Evolutionary conservation across 768 basidiomycete genomes (phyloP), one percentile per base, ranked within the genome.

Genomic region (Asterophora lycoperdoides): DNA sequence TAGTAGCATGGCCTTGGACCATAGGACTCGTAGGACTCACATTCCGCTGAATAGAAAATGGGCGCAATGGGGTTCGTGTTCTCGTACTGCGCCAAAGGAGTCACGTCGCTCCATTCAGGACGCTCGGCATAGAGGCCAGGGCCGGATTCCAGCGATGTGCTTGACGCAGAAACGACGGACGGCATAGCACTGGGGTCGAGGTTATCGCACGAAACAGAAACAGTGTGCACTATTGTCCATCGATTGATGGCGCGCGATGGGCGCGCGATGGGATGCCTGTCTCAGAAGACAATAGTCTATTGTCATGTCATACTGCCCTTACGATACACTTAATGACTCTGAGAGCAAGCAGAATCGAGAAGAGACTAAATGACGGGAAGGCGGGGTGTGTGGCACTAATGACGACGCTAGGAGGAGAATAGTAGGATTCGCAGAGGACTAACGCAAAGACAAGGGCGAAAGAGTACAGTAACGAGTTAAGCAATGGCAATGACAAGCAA

Each of bases 41-140:
- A 99, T 74, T 93, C 86, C 33, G 74, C 73, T 3, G 82, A 81
- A 61, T 99, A 99, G 62, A 94, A 83, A 65, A 99, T 98, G 2
- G 92, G 90, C 0, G 92, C 94, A 35, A 98, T 73, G 1, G 93
- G 88, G 51, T 80, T 78, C 28, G 78, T 64, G 15, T 74, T 79
- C 57, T 96, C 93, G 49, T 89, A 86, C 58, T 98, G 95, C 17
- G 80, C 72, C 11, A 94, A 59, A 0, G 94, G 92, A 4, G 67
- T 68, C 26, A 97, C 75, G 62, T 96, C 95, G 13, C 68, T 67
- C 92, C 93, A 98, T 46, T 84, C 83, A 29, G 78, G 74, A 42
- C 79, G 75, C 35, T 86, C 75, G 26, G 81, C 65, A 56, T 85
- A 90, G 20, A 84, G 62, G 6, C 56, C 53, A 4, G 51, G 46